Conservation (phyloP, 805 yeast genomes). For the Tetrapisispora taiwanensis region DNA sequence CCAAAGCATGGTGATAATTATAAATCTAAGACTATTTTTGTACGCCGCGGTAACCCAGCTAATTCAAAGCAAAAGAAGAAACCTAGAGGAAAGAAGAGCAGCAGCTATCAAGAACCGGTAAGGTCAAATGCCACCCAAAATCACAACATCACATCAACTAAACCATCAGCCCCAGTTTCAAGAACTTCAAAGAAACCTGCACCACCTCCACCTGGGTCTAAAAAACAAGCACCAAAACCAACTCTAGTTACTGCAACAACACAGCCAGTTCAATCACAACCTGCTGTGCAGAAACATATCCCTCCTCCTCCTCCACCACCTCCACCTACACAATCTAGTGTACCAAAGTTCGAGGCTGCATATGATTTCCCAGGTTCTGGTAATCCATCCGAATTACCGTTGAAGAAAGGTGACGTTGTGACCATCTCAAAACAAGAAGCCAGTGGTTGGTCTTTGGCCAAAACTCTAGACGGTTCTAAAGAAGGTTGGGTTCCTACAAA, state of each 20-base stretch:
- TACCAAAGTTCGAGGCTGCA: slow-evolving; percentile 74
- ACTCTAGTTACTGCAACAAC: slow-evolving; percentile 39
- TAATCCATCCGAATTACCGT: slow-evolving; percentile 68
- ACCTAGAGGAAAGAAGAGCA: slow-evolving; percentile 47
- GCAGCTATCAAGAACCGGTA: neutral
- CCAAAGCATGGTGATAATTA: slow-evolving; percentile 63
- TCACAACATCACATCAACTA: neutral
- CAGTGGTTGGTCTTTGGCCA: slow-evolving; percentile 93
- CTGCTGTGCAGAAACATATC: slow-evolving; percentile 4
- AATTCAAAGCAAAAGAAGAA: slow-evolving; percentile 58
- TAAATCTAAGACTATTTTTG: slow-evolving; percentile 81
- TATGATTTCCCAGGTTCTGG: slow-evolving; percentile 87
- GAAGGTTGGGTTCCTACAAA: slow-evolving; percentile 98
- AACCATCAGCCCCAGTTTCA: slow-evolving; percentile 18
- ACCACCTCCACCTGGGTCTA: slow-evolving; percentile 28
- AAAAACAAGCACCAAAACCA: slow-evolving; percentile 19
- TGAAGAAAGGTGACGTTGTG: slow-evolving; percentile 66
- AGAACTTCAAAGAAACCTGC: slow-evolving; percentile 25
- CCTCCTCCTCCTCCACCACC: slow-evolving; percentile 74
- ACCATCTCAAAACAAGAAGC: slow-evolving; percentile 61
- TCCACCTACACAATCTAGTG: slow-evolving; percentile 46
- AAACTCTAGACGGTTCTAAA: slow-evolving; percentile 56
- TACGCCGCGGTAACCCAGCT: slow-evolving; percentile 69
- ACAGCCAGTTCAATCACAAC: slow-evolving; percentile 25
- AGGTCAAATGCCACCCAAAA: neutral